These are phyloP conservation scores for Dryas alaskensis DNA, from an alignment of 306 rosid genomes.

Conservation along the genomic window DNA sequence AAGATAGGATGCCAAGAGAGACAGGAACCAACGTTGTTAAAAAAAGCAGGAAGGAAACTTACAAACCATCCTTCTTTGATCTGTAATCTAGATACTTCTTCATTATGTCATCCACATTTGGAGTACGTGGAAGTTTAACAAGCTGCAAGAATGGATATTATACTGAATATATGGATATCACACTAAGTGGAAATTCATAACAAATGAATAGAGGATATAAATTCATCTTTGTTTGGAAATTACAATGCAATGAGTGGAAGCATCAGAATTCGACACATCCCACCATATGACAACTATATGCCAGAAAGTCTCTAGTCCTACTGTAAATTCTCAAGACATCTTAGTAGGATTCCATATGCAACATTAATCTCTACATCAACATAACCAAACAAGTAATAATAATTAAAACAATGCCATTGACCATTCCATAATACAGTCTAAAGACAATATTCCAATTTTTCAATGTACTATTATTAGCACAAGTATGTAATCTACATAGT, in stretches of 20 bases:
- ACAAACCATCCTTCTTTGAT: conserved; percentile 62
- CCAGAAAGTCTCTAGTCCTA: conserved; percentile 7
- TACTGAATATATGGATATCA: neutral
- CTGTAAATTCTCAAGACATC: neutral
- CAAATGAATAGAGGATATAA: neutral
- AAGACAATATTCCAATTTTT: neutral
- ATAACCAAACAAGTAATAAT: neutral
- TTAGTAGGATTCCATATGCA: neutral
- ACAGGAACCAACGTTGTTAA: neutral
- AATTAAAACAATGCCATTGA: neutral
- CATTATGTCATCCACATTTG: conserved; percentile 72
- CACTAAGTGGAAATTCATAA: conserved; percentile 5
- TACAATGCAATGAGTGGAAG: neutral
- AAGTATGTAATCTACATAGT: neutral
- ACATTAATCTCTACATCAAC: conserved; percentile 2
- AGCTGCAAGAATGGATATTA: conserved; percentile 51
- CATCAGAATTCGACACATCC: neutral
- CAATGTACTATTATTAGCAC: neutral
- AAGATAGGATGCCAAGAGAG: neutral
- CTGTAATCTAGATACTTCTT: conserved; percentile 63
- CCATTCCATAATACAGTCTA: neutral
- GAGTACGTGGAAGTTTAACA: conserved; percentile 85
- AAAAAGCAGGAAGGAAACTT: conserved; percentile 41
- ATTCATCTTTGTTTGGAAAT: neutral
- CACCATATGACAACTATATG: conserved; percentile 1